These are phyloP conservation scores for Cryptococcus sp. DNA, from an alignment of 1,284 basidiomycete species.

Conservation along the genomic window DNA sequence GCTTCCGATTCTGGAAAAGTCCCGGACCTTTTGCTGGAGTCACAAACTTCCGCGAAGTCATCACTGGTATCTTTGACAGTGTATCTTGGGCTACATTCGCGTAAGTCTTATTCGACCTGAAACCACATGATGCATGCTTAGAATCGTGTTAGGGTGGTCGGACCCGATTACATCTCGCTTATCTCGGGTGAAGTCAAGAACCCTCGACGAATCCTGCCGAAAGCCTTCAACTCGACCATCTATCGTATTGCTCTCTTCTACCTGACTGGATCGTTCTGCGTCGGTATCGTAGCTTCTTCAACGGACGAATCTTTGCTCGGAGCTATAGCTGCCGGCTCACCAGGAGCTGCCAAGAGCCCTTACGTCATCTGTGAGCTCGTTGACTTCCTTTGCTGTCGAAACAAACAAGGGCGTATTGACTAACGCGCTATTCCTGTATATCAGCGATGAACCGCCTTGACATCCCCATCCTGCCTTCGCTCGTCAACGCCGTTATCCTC, in stretches of 20 bases:
- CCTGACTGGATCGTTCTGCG: slow-evolving; percentile 35
- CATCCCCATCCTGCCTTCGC: slow-evolving; percentile 43
- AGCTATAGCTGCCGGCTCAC: slow-evolving; percentile 29
- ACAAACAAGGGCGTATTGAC: neutral
- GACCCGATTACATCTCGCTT: slow-evolving; percentile 37
- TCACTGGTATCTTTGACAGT: slow-evolving; percentile 39
- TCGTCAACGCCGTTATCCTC: slow-evolving; percentile 46
- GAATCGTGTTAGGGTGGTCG: slow-evolving; percentile 22
- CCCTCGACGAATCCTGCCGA: slow-evolving; percentile 41
- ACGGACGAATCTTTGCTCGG: slow-evolving; percentile 26
- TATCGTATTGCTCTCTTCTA: slow-evolving; percentile 46
- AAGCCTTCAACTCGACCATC: slow-evolving; percentile 44
- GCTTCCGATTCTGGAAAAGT: slow-evolving; percentile 43
- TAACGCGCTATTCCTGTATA: neutral
- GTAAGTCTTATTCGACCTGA: slow-evolving; percentile 12
- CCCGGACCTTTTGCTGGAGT: slow-evolving; percentile 39
- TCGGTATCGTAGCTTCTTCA: slow-evolving; percentile 32
- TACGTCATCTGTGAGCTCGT: slow-evolving; percentile 37
- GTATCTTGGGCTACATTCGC: slow-evolving; percentile 41
- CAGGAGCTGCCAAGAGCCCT: slow-evolving; percentile 29
- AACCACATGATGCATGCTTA: neutral
- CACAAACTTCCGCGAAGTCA: slow-evolving; percentile 24
- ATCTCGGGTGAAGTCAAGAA: slow-evolving; percentile 34
- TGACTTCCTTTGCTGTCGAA: neutral
- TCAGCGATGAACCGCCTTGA: slow-evolving; percentile 46